Evolutionary conservation across 2,329 filamentous ascomycete species (phyloP).

Genomic region (Ophiostoma quercus): DNA sequence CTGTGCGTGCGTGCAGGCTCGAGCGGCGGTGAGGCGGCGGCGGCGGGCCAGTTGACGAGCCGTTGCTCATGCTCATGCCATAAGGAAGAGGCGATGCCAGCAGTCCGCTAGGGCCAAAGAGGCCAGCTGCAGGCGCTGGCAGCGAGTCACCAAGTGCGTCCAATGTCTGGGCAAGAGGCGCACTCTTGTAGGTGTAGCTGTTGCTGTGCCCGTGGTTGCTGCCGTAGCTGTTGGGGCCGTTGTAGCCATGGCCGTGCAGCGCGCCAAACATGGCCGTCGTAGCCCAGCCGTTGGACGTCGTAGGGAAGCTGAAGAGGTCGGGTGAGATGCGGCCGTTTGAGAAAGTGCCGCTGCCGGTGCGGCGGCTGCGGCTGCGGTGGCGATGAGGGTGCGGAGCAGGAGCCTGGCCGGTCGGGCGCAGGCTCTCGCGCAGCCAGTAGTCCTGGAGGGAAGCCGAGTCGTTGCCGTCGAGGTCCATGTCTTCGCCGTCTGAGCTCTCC

Average conservation of each 20-base stretch:
- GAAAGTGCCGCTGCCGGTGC: constrained; percentile 3
- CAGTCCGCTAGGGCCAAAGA: constrained; percentile 35
- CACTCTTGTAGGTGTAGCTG: constrained; percentile 18
- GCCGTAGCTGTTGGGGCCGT: constrained; percentile 26
- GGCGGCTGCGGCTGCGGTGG: constrained; percentile 3
- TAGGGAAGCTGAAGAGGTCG: constrained; percentile 52
- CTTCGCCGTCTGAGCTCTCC: constrained; percentile 37
- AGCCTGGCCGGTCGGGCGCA: constrained; percentile 37
- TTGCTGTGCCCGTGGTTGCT: background rate
- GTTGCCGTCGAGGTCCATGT: constrained; percentile 38
- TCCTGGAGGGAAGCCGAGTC: constrained; percentile 49
- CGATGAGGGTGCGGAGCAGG: constrained; percentile 21
- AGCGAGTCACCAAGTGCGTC: constrained; percentile 46
- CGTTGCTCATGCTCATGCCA: constrained; percentile 19
- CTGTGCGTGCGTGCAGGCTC: constrained; percentile 48
- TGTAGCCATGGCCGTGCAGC: constrained; percentile 35
- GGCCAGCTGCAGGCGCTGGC: constrained; percentile 37
- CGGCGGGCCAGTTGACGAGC: constrained; percentile 35
- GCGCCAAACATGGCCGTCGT: constrained; percentile 45
- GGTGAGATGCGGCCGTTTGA: constrained; percentile 39
- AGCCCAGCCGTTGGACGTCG: constrained; percentile 40
- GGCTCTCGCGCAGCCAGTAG: constrained; percentile 54
- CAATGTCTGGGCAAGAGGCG: constrained; percentile 34
- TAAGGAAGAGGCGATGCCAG: constrained; percentile 32
- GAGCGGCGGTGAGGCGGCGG: constrained; percentile 50